Conservation (phyloP, 2,329 filamentous ascomycete genomes). For the Claviceps sp. region DNA sequence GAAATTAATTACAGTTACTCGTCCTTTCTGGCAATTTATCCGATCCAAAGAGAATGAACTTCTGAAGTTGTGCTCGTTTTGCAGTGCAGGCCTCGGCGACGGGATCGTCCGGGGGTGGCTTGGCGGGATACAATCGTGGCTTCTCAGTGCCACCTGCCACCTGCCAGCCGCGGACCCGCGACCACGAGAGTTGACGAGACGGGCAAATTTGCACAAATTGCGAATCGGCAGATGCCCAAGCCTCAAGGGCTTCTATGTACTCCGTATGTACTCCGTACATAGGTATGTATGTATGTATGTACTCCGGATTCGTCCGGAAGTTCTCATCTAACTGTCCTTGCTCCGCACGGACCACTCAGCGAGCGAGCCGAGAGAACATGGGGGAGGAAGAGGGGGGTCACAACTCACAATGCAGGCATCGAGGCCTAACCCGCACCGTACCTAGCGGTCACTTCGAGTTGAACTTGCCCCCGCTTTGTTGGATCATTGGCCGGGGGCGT, state of each 20-base stretch:
- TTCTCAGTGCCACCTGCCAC: background rate
- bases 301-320: too few relatives aligned
- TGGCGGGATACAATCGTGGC: background rate
- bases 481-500: conserved; percentile 6
- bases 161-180: background rate
- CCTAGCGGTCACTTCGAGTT: background rate
- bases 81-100: too few relatives aligned
- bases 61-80: too few relatives aligned
- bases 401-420: conserved; percentile 1
- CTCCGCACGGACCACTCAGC: conserved; percentile 5
- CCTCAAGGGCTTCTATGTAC: background rate
- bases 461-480: conserved; percentile 2
- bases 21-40: too few relatives aligned
- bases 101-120: too few relatives aligned
- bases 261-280: too few relatives aligned
- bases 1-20: too few relatives aligned
- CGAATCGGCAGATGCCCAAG: background rate
- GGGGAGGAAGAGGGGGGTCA: background rate
- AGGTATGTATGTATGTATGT: too few relatives aligned
- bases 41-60: too few relatives aligned
- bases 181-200: background rate
- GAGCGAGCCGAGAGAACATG: background rate
- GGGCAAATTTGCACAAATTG: too few relatives aligned
- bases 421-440: conserved; percentile 7
- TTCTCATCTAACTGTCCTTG: background rate